Evolutionary conservation across 139 green algal genomes (phyloP).

Genomic region (Chlamydomonas asymmetrica): DNA sequence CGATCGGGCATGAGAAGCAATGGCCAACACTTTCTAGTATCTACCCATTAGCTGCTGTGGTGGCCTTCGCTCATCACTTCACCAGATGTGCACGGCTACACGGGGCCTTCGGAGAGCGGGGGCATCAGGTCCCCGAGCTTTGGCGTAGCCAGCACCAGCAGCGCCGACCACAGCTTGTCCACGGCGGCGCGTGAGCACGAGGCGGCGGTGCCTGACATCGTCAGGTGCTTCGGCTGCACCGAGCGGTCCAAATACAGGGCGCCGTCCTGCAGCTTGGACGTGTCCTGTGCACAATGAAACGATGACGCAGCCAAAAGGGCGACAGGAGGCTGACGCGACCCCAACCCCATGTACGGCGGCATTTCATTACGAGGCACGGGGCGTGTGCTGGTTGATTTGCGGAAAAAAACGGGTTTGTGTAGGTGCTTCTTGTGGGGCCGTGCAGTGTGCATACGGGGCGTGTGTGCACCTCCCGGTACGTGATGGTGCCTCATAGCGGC

Average conservation of each 20-base stretch:
- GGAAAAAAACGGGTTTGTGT: not conserved
- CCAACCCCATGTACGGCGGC: not conserved
- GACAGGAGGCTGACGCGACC: not conserved
- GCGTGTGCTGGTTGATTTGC: not conserved
- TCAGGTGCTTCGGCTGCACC: slow-evolving; percentile 59
- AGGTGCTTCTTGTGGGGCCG: too few relatives aligned
- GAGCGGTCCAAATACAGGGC: slow-evolving; percentile 71
- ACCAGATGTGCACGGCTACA: too few relatives aligned
- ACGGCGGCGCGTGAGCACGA: slow-evolving; percentile 43
- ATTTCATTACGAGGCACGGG: not conserved
- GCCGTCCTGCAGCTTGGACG: slow-evolving; percentile 50
- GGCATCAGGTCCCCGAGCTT: too few relatives aligned
- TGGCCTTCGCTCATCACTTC: too few relatives aligned
- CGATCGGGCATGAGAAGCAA: too few relatives aligned
- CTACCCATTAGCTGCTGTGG: too few relatives aligned
- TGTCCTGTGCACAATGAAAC: slow-evolving; percentile 32
- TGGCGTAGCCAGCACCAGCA: too few relatives aligned
- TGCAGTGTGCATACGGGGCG: not conserved
- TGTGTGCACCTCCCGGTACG: not conserved
- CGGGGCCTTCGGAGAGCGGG: too few relatives aligned
- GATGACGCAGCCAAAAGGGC: not conserved
- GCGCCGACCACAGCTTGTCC: slow-evolving; percentile 37
- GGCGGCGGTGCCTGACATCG: slow-evolving; percentile 43
- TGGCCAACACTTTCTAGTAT: too few relatives aligned
- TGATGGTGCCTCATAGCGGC: not conserved